A percentile compares a stretch with the other conserved stretches of the same genome.
Conservation (phyloP, 768 basidiomycete species). For the Coprinopsis marcescibilis region DNA sequence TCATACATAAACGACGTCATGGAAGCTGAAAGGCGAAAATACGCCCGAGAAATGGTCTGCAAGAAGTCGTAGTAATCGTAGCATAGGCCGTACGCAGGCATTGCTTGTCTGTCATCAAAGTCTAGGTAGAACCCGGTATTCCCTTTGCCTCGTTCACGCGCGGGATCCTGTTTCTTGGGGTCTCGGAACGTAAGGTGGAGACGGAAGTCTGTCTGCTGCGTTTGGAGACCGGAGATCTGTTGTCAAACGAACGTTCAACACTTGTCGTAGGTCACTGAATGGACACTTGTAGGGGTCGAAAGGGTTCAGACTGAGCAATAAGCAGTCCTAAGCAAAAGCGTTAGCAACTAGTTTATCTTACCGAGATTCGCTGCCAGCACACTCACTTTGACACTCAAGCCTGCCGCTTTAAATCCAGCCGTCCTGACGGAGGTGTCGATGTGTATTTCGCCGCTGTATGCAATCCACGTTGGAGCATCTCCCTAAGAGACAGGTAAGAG, state of each 20-base stretch:
- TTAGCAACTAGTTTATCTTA: not conserved
- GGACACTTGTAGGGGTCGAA: conserved; percentile 47
- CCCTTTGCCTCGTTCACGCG: no score
- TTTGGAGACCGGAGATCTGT: conserved; percentile 56
- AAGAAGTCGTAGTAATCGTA: no score
- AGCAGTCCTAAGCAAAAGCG: not conserved
- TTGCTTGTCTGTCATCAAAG: no score
- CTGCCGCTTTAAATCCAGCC: conserved; percentile 61
- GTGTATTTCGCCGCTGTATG: conserved; percentile 59
- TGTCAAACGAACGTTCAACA: conserved; percentile 58
- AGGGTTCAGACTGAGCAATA: conserved; percentile 23
- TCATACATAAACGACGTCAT: no score
- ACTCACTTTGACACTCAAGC: conserved; percentile 55
- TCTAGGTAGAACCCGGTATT: no score
- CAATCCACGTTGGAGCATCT: conserved; percentile 57
- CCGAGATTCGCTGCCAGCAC: not conserved
- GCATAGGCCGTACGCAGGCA: no score
- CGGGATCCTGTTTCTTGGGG: no score
- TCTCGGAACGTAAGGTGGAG: no score
- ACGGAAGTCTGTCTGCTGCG: no score
- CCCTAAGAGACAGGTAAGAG: conserved; percentile 33
- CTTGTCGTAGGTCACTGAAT: conserved; percentile 54
- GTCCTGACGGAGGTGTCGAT: conserved; percentile 43
- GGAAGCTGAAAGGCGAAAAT: no score
- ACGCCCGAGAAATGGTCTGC: no score